Base-by-base conservation (phyloP, 129 eudicot genomes). In the Tagetes erecta region DNA sequence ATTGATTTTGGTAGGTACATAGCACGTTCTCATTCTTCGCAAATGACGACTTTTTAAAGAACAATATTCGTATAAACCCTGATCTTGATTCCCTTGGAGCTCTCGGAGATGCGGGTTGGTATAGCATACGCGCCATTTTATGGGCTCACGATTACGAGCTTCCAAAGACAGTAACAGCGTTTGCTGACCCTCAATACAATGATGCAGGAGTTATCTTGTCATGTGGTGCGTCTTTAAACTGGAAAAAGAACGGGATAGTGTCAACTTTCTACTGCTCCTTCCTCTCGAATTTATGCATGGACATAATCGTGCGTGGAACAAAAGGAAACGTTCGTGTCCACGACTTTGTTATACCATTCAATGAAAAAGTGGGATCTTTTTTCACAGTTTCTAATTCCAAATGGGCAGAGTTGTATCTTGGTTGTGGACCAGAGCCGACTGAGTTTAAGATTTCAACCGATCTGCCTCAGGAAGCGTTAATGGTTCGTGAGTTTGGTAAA, bases 261-360 rank as follows among this genome's bases (percentile, higher is more conserved):
- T 93, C 84, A 5, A 87, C 88, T 1, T 90, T 87, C 66, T 64
- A 81, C 6, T 87, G 89, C 40, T 85, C 96, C 0, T 85, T 90
- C 45, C 73, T 77, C 8, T 1, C 83, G 12, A 80, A 83, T 47
- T 67, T 85, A 44, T 80, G 83, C 8, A 79, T 79, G 92, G 91
- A 90, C 49, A 52, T 90, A 51, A 71, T 77, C 1, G 87, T 78
- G 0, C 76, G 83, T 30, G 93, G 96, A 6, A 67, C 90, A 6
- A 81, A 85, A 34, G 96, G 96, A 6, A 78, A 74, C 14, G 62
- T 89, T 31, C 87, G 80, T 5, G 80, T 87, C 20, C 84, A 84
- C 31, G 96, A 89, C 77, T 87, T 89, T 50, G 78, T 87, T 3
- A 77, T 87, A 35, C 92, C 93, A 30, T 78, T 78, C 2, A 72